Conservation (phyloP, 306 rosid genomes). For the Prinsepia uniflora region DNA sequence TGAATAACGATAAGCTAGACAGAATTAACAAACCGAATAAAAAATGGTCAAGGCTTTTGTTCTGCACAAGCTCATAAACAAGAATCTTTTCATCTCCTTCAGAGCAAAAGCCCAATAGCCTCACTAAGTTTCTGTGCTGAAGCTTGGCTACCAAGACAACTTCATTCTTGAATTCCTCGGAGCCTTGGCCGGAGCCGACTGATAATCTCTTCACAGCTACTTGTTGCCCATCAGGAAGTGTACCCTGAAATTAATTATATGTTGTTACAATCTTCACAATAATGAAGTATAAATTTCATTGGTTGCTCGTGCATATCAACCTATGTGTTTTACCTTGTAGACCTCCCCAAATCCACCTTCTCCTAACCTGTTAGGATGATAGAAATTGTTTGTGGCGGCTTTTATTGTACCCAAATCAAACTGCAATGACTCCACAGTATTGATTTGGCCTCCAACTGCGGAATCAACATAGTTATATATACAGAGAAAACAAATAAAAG, state of each 20-base stretch:
- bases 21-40: constrained; percentile 22
- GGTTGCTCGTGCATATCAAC: background rate
- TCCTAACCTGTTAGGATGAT: constrained; percentile 22
- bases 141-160: constrained; percentile 26
- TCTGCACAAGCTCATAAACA: constrained; percentile 26
- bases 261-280: background rate
- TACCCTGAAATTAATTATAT: constrained; percentile 20
- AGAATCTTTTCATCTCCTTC: constrained; percentile 26
- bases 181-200: constrained; percentile 15
- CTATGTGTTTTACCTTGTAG: constrained; percentile 11
- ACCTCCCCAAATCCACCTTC: constrained; percentile 33
- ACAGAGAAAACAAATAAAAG: background rate
- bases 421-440: constrained; percentile 20
- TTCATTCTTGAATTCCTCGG: constrained; percentile 20
- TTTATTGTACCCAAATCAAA: constrained; percentile 21
- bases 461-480: background rate
- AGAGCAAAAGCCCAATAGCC: constrained; percentile 26
- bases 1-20: too few relatives aligned
- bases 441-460: background rate
- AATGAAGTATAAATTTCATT: background rate
- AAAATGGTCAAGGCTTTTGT: constrained; percentile 36
- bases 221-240: constrained; percentile 22
- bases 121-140: constrained; percentile 27
- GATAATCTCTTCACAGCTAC: constrained; percentile 29
- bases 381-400: constrained; percentile 26